Base-by-base conservation (phyloP, 2,329 filamentous ascomycete species). In the Sporothrix curviconia region DNA sequence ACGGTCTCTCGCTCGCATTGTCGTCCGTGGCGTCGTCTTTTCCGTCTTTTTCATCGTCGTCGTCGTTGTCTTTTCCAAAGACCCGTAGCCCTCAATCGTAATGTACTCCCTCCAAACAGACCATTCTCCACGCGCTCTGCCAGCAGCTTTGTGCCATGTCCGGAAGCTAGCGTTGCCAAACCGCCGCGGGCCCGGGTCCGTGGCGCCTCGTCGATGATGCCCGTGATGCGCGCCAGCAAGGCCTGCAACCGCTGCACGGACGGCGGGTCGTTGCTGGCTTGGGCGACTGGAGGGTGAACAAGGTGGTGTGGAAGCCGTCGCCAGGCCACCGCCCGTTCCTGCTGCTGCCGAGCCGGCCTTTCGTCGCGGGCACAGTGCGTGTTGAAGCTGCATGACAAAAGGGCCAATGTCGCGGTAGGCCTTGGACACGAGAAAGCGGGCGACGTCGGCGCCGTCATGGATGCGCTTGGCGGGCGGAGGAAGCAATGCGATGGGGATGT, bases 131-230 rank as follows among this genome's bases (percentile, higher is more conserved):
- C 72, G 15, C 80, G 76, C 55, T 82, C 78, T 63, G 86, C 83
- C 12, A 94, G 76, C 30, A 91, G 72, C 49, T 80, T n/a, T 75
- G 69, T 87, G 82, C 92, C 94, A 99, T 63, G 78, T 89, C 30
- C 92, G 81, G 71, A 96, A 99, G 66, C 89, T 92, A 46, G 89
- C 77, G 69, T 99, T 99, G 34, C 94, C 94, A 69, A 97, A 99
- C 61, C 94, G 81, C 55, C 92, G 80, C 17, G 92, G 92, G 14
- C 92, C 92, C 7, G 84, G 83, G 65, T 95, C 88, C 0, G 92
- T 1, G 92, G 92, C 1, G 85, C 88, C 66, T 92, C 84, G 15
- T 87, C 82, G 52, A 96, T 82, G 51, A 95, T 79, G 8, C 72
- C 73, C 53, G 83, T 81, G 14, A 95, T 75, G 50, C 76, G 80